Evolutionary conservation across 2,329 filamentous ascomycete species (phyloP), one percentile per base, ranked within the genome.

Genomic region (Helotiales sp.): DNA sequence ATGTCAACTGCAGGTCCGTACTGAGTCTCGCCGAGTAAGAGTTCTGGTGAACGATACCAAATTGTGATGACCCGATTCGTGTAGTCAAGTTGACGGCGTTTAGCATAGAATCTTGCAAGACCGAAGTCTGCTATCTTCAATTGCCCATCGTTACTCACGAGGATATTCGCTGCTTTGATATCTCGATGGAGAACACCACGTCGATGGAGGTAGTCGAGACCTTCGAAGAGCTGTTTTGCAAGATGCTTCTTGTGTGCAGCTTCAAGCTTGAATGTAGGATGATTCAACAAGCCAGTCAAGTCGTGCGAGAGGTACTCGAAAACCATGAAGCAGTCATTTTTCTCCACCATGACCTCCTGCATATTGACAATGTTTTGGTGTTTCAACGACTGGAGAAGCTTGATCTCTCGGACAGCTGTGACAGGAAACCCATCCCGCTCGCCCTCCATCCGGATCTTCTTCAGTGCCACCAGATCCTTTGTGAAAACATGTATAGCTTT

Each of bases 261-360:
- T 43, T 96, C 91, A 15, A 99, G 86, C 67, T 90, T 90, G 80
- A 97, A 99, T 0, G 91, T 91, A 0, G 96, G 96, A 76, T 99
- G 96, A 75, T 98, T 98, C 68, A 99, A 87, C 34, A 99, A 84
- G 15, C 96, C 96, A 2, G 96, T 99, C 68, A 99, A 83, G 78
- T 99, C 96, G 78, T 99, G 96, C 1, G 96, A 95, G 34, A 98
- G 85, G 77, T 99, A 99, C 78, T 99, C 96, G 72, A 99, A 99
- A 2, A 99, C 96, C 96, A 99, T 99, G 80, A 97, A 99, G 79
- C 96, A 99, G 79, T 98, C 94, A 73, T 98, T 98, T 77, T 91
- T 92, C 80, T 99, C 96, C 1, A 99, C 96, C 96, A 99, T 99
- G 72, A 96, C 93, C 80, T 97, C 93, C 71, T 92, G 88, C 20